These are phyloP conservation scores for Populus ilicifolia DNA, from an alignment of 345 rosid genomes.

Conservation along the genomic window DNA sequence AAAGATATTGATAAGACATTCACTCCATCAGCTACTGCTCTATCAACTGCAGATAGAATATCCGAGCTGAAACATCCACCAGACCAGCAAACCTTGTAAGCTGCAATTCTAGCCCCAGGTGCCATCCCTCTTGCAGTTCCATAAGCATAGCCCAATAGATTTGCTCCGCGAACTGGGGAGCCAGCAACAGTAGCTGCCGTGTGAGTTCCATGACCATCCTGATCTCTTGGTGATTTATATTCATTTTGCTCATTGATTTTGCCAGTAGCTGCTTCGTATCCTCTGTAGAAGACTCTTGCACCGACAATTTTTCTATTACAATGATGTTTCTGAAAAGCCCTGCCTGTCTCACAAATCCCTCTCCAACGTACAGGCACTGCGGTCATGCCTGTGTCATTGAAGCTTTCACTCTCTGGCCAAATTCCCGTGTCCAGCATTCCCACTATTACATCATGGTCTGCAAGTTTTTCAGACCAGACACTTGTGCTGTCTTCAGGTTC, in stretches of 20 bases:
- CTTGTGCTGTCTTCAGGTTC: conserved; percentile 18
- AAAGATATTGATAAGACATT: conserved; percentile 27
- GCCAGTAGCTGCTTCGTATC: conserved; percentile 24
- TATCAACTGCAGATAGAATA: conserved; percentile 27
- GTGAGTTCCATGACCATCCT: conserved; percentile 35
- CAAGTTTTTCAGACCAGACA: conserved; percentile 16
- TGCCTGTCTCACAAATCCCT: conserved; percentile 28
- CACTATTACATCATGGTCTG: conserved; percentile 24
- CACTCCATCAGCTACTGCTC: conserved; percentile 33
- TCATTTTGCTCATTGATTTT: conserved; percentile 21
- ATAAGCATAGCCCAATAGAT: conserved; percentile 24
- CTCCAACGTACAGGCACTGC: conserved; percentile 23
- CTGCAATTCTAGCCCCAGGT: conserved; percentile 30
- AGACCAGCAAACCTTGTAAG: conserved; percentile 29
- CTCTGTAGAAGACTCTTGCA: conserved; percentile 25
- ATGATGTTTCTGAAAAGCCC: conserved; percentile 16
- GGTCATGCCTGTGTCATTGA: conserved; percentile 30
- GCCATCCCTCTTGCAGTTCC: conserved; percentile 36
- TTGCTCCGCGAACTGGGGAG: conserved; percentile 21
- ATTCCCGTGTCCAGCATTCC: conserved; percentile 28
- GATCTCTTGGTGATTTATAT: conserved; percentile 29
- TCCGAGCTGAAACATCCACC: conserved; percentile 34
- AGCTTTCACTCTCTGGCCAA: conserved; percentile 32
- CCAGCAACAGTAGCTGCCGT: conserved; percentile 32
- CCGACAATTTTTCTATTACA: conserved; percentile 30